Conservation (phyloP, 2,329 filamentous ascomycete species). For the Aotearoamyces nothofagi region DNA sequence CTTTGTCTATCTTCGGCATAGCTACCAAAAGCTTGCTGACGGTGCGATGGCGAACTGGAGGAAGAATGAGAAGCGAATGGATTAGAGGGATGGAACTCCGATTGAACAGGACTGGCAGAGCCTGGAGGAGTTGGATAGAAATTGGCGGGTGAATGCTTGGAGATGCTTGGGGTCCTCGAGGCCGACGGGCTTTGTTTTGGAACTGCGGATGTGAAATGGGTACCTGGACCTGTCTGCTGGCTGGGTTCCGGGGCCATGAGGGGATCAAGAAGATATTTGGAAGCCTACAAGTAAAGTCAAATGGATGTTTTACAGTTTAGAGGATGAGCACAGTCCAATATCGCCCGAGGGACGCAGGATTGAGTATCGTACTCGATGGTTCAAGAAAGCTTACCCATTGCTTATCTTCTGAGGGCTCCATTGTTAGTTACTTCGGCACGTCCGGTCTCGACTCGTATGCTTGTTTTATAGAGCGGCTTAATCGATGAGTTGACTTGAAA, state of each 20-base stretch:
- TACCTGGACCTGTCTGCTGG: constrained; percentile 50
- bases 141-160: background rate
- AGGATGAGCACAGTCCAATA: background rate
- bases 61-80: constrained; percentile 22
- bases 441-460: no score
- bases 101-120: constrained; percentile 35
- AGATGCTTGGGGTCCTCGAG: constrained; percentile 11
- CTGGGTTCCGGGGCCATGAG: constrained; percentile 52
- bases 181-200: constrained; percentile 4
- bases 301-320: no score
- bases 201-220: constrained; percentile 24
- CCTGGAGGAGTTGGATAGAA: constrained; percentile 32
- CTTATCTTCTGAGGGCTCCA: constrained; percentile 27
- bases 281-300: constrained; percentile 30
- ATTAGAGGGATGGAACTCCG: constrained; percentile 30
- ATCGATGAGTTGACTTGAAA: no score
- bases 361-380: constrained; percentile 1
- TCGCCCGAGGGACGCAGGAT: background rate
- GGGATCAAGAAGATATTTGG: constrained; percentile 53
- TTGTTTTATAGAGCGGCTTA: no score
- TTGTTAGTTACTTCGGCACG: constrained; percentile 7
- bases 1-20: constrained; percentile 10
- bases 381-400: constrained; percentile 28
- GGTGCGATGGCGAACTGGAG: constrained; percentile 9
- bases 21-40: constrained; percentile 16